A percentile compares a stretch with the other conserved stretches of the same genome.
These are phyloP conservation scores for Mrakiaceae sp. DNA, from an alignment of 1,284 basidiomycete species.

Conservation along the genomic window DNA sequence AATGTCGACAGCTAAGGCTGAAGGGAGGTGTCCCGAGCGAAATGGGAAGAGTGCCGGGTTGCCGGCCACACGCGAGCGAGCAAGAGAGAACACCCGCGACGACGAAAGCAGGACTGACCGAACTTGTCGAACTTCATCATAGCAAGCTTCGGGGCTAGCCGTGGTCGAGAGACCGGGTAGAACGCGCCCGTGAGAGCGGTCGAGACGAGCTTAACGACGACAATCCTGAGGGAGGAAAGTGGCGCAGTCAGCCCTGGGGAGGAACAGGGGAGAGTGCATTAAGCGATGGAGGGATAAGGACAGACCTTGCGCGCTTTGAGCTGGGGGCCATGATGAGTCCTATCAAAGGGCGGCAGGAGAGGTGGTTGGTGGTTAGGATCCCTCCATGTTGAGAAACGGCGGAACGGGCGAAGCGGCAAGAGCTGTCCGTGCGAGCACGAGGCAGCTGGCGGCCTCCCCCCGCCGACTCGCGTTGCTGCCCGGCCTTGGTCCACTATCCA, in stretches of 20 bases:
- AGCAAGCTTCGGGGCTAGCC: conserved; percentile 58
- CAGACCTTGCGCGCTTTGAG: too few species aligned
- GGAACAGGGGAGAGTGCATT: neutral
- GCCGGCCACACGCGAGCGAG: neutral
- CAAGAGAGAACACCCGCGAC: neutral
- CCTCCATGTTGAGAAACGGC: too few species aligned
- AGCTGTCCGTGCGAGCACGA: too few species aligned
- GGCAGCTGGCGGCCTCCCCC: too few species aligned
- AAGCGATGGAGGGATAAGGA: neutral
- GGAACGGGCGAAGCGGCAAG: too few species aligned
- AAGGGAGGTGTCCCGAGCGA: neutral
- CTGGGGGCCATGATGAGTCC: too few species aligned
- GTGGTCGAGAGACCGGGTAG: conserved; percentile 65
- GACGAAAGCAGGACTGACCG: conserved; percentile 43
- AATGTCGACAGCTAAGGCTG: too few species aligned
- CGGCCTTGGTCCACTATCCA: too few species aligned
- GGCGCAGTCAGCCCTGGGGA: neutral
- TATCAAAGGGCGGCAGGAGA: too few species aligned
- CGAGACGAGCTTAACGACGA: conserved; percentile 74
- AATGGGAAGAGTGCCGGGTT: neutral
- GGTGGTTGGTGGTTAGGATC: too few species aligned
- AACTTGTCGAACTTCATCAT: conserved; percentile 80
- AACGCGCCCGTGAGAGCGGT: conserved; percentile 83
- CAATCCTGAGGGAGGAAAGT: conserved; percentile 44
- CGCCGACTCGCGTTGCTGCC: too few species aligned